phyloP scores from a whole-genome alignment of 441 rosid genomes.

The Pelargonium cotyledonis region DNA sequence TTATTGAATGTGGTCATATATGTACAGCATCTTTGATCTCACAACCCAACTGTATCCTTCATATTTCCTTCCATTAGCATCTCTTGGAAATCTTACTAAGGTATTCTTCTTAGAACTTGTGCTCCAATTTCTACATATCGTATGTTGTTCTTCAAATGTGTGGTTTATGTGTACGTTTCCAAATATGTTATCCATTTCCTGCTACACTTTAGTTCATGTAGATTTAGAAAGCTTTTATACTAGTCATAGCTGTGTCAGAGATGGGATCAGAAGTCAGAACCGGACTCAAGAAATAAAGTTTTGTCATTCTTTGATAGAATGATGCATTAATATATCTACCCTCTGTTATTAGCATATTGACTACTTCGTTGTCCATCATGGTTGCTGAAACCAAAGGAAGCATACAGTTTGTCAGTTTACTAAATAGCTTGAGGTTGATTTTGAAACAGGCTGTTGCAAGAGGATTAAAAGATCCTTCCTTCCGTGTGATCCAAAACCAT shows the following conservation, averaged over 20 bases:
- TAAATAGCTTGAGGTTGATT: constrained; percentile 14
- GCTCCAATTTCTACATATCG: neutral
- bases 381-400: constrained; percentile 9
- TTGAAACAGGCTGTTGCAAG: constrained; percentile 80
- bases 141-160: neutral
- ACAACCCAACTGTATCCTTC: constrained; percentile 83
- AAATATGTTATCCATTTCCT: neutral
- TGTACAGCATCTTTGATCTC: constrained; percentile 80
- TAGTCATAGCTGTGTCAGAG: too few species aligned
- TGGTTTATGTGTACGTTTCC: neutral
- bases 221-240: too few species aligned
- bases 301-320: too few species aligned
- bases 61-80: constrained; percentile 83
- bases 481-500: constrained; percentile 86
- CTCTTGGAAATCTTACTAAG: constrained; percentile 92
- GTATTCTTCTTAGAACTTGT: constrained; percentile 32
- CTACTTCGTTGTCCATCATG: neutral
- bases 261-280: too few species aligned
- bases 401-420: neutral
- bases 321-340: neutral
- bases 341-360: neutral
- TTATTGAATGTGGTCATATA: constrained; percentile 20
- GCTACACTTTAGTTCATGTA: too few species aligned
- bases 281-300: too few species aligned
- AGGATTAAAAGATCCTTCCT: constrained; percentile 94